A percentile compares a stretch with the other conserved stretches of the same genome.
phyloP scores from a whole-genome alignment of 306 rosid genomes.

The Boehmeria nivea region DNA sequence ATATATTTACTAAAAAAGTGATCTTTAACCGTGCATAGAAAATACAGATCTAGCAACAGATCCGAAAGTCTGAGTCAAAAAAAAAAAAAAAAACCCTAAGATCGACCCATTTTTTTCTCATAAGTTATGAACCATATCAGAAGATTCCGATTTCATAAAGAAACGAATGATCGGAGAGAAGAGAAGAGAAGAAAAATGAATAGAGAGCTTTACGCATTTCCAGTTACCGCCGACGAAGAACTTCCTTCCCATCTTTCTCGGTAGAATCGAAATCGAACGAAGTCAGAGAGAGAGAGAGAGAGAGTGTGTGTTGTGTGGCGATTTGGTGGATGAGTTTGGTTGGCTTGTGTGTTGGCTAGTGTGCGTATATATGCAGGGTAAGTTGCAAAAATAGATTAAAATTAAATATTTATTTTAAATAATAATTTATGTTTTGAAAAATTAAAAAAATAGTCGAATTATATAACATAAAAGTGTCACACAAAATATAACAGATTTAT shows the following conservation, averaged over 20 bases:
- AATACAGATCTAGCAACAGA: slow-evolving; percentile 3
- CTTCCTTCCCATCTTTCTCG: slow-evolving; percentile 37
- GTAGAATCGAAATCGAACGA: slow-evolving; percentile 8
- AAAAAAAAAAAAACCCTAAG: too few species aligned
- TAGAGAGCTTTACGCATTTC: slow-evolving; percentile 44
- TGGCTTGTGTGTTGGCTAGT: background rate
- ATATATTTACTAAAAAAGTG: too few species aligned
- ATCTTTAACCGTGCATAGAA: too few species aligned
- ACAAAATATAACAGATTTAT: too few species aligned
- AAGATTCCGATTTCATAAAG: background rate
- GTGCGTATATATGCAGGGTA: too few species aligned
- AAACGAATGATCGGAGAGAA: too few species aligned
- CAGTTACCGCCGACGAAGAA: slow-evolving; percentile 57
- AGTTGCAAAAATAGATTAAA: too few species aligned
- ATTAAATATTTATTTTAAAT: too few species aligned
- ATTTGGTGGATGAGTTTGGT: background rate
- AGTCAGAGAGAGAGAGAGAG: background rate
- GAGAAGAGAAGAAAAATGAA: too few species aligned
- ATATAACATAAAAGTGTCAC: too few species aligned
- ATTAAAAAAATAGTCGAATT: too few species aligned
- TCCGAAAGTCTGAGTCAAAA: background rate
- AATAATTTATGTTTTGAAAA: too few species aligned
- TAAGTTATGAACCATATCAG: background rate
- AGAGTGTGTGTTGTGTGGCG: background rate
- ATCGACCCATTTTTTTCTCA: background rate